A percentile compares a stretch with the other conserved stretches of the same genome.
Conservation (phyloP, 208 protist genomes). For the Leishmania arabica region DNA sequence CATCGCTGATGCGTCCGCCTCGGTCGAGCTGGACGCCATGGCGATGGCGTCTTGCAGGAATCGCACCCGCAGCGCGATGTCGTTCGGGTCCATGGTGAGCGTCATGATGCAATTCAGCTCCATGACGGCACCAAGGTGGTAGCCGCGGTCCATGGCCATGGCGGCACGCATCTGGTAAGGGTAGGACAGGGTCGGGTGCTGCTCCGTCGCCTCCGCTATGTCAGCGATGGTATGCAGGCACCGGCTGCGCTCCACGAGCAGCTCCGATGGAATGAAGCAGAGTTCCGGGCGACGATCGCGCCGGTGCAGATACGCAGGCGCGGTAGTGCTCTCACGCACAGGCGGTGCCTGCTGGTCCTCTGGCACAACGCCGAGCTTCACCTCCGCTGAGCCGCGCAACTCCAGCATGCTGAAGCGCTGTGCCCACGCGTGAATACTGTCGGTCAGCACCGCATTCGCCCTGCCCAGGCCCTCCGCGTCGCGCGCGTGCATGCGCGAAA, state of each 20-base stretch:
- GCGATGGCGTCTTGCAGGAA: slow-evolving; percentile 37
- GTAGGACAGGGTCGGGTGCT: slow-evolving; percentile 38
- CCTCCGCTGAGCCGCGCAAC: not conserved
- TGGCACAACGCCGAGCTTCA: not conserved
- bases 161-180: slow-evolving; percentile 49
- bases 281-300: slow-evolving; percentile 27
- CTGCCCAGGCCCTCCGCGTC: slow-evolving; percentile 5
- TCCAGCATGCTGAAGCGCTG: slow-evolving; percentile 19
- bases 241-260: slow-evolving; percentile 39
- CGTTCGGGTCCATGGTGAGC: slow-evolving; percentile 31
- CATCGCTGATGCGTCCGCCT: not conserved
- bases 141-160: slow-evolving; percentile 49
- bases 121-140: slow-evolving; percentile 30
- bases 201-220: slow-evolving; percentile 31
- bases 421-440: slow-evolving; percentile 32
- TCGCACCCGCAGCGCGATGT: slow-evolving; percentile 40
- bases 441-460: slow-evolving; percentile 20
- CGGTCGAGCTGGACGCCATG: slow-evolving; percentile 3
- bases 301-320: slow-evolving; percentile 19
- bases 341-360: not conserved
- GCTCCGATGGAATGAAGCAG: slow-evolving; percentile 36
- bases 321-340: not conserved
- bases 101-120: slow-evolving; percentile 40
- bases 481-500: slow-evolving; percentile 30
- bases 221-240: slow-evolving; percentile 25